Evolutionary conservation across 352 stramenopile species (phyloP).

Genomic region (Hyaloperonospora arabidopsidis): DNA sequence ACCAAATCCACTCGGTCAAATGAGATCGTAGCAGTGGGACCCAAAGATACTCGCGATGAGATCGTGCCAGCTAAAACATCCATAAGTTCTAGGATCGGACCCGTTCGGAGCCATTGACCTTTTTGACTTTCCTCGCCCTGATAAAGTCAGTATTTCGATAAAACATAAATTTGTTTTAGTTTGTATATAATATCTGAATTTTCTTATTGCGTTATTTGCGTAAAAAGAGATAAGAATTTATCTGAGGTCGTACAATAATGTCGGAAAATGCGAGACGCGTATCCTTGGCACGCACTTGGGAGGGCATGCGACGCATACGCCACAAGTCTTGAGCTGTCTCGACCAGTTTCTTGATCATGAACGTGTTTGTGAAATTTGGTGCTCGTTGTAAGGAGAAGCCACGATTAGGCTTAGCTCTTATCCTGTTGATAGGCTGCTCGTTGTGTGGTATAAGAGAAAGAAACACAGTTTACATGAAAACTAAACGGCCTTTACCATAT

Average conservation of each 20-base stretch:
- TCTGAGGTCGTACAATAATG: constrained; percentile 35
- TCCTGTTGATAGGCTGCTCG: no score
- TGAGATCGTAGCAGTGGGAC: constrained; percentile 40
- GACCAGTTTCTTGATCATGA: constrained; percentile 39
- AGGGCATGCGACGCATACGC: constrained; percentile 36
- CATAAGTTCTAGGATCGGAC: constrained; percentile 49
- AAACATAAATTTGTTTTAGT: no score
- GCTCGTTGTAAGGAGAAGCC: not conserved
- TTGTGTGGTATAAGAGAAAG: no score
- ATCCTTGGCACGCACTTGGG: constrained; percentile 40
- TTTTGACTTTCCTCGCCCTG: constrained; percentile 47
- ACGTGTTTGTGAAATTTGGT: not conserved
- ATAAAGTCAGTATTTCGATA: no score
- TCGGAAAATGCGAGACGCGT: constrained; percentile 48
- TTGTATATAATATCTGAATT: not conserved
- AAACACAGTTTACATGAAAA: no score
- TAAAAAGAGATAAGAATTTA: not conserved
- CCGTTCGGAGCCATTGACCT: constrained; percentile 36
- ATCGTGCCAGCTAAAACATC: constrained; percentile 43
- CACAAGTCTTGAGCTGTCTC: constrained; percentile 38
- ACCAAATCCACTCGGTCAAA: constrained; percentile 52
- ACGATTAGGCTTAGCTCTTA: no score
- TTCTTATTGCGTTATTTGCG: no score
- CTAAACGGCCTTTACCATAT: no score
- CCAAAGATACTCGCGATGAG: constrained; percentile 28